Conservation (phyloP, 805 yeast species). For the Huiozyma sinensis region DNA sequence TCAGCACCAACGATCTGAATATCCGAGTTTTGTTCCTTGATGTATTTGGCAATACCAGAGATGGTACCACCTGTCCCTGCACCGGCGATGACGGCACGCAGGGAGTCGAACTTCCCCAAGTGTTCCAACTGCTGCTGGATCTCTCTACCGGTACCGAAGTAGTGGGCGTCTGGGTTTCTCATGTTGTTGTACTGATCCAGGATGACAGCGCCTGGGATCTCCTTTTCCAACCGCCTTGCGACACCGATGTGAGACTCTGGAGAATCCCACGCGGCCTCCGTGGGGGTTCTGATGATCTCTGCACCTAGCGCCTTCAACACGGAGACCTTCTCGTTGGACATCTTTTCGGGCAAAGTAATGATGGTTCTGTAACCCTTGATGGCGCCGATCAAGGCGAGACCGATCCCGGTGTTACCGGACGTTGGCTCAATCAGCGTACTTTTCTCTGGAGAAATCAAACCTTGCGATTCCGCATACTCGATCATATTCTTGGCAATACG, state of each 20-base stretch:
- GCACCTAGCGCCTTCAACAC: slow-evolving; percentile 86
- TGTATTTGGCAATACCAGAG: slow-evolving; percentile 66
- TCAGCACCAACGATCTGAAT: slow-evolving; percentile 69
- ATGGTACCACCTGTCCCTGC: slow-evolving; percentile 95
- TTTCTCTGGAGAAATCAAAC: slow-evolving; percentile 68
- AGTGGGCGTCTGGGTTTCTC: slow-evolving; percentile 78
- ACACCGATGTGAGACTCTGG: slow-evolving; percentile 90
- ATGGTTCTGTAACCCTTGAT: slow-evolving; percentile 79
- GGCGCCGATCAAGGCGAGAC: slow-evolving; percentile 78
- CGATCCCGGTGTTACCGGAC: slow-evolving; percentile 87
- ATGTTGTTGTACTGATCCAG: slow-evolving; percentile 73
- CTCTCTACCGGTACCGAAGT: slow-evolving; percentile 74
- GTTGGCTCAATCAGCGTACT: slow-evolving; percentile 81
- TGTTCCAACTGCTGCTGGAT: slow-evolving; percentile 65
- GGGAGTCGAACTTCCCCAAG: slow-evolving; percentile 36
- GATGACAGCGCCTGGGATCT: slow-evolving; percentile 75
- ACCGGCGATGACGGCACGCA: slow-evolving; percentile 74
- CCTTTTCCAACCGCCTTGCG: slow-evolving; percentile 67
- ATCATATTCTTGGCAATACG: slow-evolving; percentile 83
- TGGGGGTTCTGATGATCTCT: slow-evolving; percentile 82
- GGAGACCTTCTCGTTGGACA: slow-evolving; percentile 84
- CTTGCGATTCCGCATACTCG: slow-evolving; percentile 69
- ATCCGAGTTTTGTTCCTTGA: slow-evolving; percentile 58
- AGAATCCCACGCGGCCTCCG: slow-evolving; percentile 87
- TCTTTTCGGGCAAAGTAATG: slow-evolving; percentile 81